Evolutionary conservation across 2,329 filamentous ascomycete species (phyloP).

Genomic region (Trichoderma sp.): DNA sequence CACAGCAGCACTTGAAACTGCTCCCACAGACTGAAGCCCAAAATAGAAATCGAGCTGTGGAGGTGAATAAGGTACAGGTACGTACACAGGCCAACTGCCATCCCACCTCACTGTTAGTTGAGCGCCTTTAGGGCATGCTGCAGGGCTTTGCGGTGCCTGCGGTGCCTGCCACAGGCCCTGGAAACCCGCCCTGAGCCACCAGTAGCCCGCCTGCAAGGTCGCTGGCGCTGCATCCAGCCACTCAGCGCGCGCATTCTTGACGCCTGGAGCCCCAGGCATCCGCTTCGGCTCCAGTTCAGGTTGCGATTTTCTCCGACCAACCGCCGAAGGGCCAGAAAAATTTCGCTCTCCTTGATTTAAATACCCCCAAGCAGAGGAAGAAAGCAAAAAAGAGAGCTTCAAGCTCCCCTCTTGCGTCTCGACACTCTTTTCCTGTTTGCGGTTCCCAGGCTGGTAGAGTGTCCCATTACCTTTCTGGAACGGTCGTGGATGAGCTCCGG

Average conservation of each 20-base stretch:
- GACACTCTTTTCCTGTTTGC: background rate
- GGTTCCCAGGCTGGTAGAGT: slow-evolving; percentile 8
- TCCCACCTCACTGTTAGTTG: too few relatives aligned
- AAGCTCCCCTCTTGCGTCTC: background rate
- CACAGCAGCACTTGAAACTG: background rate
- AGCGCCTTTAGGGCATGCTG: background rate
- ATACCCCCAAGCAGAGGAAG: background rate
- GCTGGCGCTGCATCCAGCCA: slow-evolving; percentile 3
- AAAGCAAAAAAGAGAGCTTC: background rate
- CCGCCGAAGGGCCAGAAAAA: slow-evolving; percentile 11
- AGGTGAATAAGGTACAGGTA: background rate
- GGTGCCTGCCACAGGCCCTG: slow-evolving; percentile 9
- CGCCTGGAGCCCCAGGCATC: slow-evolving; percentile 33
- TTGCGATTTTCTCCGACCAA: slow-evolving; percentile 12
- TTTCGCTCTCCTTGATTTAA: slow-evolving; percentile 3
- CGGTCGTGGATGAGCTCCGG: slow-evolving; percentile 1
- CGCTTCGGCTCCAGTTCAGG: background rate
- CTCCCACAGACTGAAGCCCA: background rate
- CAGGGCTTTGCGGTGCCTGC: background rate
- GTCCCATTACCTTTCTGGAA: slow-evolving; percentile 12
- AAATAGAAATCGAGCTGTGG: background rate
- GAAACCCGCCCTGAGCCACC: slow-evolving; percentile 9
- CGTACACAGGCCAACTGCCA: too few relatives aligned
- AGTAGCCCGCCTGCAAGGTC: background rate
- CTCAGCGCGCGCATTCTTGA: slow-evolving; percentile 10